phyloP scores from a whole-genome alignment of 495 filamentous ascomycete genomes.

The Penicillium robsamsonii region DNA sequence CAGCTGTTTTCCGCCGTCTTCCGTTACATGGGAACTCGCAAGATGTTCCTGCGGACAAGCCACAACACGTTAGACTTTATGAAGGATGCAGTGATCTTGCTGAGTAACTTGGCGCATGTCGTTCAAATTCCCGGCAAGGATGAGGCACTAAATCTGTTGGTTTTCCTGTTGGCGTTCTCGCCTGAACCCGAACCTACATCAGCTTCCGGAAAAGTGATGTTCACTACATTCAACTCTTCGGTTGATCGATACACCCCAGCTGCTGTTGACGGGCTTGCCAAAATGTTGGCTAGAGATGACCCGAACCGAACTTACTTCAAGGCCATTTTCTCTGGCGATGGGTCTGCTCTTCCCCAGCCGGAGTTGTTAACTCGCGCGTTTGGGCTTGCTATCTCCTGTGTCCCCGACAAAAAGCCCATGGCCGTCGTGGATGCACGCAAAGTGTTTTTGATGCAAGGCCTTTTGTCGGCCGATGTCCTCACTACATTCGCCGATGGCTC shows the following conservation, averaged over 20 bases:
- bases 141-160: conserved; percentile 80
- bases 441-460: conserved; percentile 83
- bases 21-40: conserved; percentile 83
- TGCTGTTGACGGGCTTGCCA: conserved; percentile 86
- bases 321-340: conserved; percentile 73
- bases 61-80: conserved; percentile 88
- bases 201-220: conserved; percentile 61
- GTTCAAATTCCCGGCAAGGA: conserved; percentile 84
- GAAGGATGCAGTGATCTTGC: conserved; percentile 87
- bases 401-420: conserved; percentile 67
- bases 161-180: conserved; percentile 88
- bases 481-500: conserved; percentile 67
- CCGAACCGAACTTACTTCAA: conserved; percentile 84
- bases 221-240: conserved; percentile 73
- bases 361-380: conserved; percentile 89
- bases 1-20: conserved; percentile 79
- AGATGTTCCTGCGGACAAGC: conserved; percentile 75
- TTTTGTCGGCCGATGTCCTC: conserved; percentile 88
- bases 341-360: conserved; percentile 57
- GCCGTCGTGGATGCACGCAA: conserved; percentile 76
- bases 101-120: conserved; percentile 80
- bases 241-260: conserved; percentile 86
- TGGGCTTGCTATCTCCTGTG: conserved; percentile 77
- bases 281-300: conserved; percentile 88
- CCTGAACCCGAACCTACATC: conserved; percentile 60